Evolutionary conservation across 768 basidiomycete species (phyloP).

Genomic region (Filobasidium wieringae): DNA sequence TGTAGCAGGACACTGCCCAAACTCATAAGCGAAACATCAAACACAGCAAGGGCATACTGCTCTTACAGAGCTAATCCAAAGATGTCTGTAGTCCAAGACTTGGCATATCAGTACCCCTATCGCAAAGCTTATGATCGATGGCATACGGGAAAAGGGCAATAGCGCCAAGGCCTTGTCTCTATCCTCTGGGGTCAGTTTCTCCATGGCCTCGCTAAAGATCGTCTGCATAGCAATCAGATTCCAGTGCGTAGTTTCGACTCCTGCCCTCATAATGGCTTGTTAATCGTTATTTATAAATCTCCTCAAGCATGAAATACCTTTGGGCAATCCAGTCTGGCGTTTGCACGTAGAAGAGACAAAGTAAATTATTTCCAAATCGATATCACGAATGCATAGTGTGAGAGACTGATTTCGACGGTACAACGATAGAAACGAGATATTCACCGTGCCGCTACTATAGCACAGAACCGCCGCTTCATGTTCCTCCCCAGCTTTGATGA

Average conservation of each 20-base stretch:
- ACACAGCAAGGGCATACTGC: too few species aligned
- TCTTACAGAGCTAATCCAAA: slow-evolving; percentile 9
- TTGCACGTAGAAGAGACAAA: neutral
- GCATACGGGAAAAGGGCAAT: slow-evolving; percentile 46
- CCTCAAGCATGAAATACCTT: slow-evolving; percentile 18
- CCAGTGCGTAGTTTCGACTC: slow-evolving; percentile 40
- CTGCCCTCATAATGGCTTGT: too few species aligned
- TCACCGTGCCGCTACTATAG: slow-evolving; percentile 35
- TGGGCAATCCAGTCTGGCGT: slow-evolving; percentile 27
- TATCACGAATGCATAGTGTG: neutral
- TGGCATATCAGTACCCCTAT: neutral
- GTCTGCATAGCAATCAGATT: slow-evolving; percentile 43
- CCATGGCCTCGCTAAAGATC: slow-evolving; percentile 7
- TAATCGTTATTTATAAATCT: too few species aligned
- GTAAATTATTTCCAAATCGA: too few species aligned
- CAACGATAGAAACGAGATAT: neutral
- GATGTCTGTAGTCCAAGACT: neutral
- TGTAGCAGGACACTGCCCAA: slow-evolving; percentile 24
- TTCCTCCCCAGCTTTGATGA: slow-evolving; percentile 14
- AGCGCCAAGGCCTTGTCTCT: slow-evolving; percentile 53
- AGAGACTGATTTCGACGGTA: too few species aligned
- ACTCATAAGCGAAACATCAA: neutral
- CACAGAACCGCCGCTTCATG: slow-evolving; percentile 33
- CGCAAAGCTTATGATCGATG: neutral
- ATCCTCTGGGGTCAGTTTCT: slow-evolving; percentile 30